Evolutionary conservation across 2,329 filamentous ascomycete species (phyloP).

Genomic region (Didymella pinodella): DNA sequence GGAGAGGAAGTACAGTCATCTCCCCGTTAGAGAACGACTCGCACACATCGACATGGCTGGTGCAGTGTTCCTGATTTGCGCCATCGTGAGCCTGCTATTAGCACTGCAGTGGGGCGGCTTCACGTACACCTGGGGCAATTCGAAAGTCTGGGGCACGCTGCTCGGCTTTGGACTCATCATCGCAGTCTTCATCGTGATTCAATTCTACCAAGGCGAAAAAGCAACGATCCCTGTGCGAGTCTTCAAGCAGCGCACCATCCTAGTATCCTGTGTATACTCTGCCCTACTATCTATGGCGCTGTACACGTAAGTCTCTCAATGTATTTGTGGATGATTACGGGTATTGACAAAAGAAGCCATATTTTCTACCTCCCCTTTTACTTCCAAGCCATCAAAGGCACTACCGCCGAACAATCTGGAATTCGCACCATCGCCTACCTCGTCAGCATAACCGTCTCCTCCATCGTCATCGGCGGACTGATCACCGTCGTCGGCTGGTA

Average conservation of each 20-base stretch:
- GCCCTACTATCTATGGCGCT: constrained; percentile 50
- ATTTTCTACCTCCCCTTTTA: constrained; percentile 53
- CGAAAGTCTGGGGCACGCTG: constrained; percentile 59
- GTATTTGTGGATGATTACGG: neutral
- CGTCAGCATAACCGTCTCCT: constrained; percentile 38
- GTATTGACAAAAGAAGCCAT: constrained; percentile 28
- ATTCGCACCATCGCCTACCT: constrained; percentile 48
- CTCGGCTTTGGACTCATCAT: constrained; percentile 58
- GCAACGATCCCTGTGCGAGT: constrained; percentile 44
- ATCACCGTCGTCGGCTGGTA: constrained; percentile 44
- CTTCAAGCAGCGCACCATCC: constrained; percentile 49
- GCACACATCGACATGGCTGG: constrained; percentile 51
- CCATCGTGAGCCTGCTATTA: constrained; percentile 45
- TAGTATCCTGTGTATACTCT: constrained; percentile 45
- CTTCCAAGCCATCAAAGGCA: constrained; percentile 56
- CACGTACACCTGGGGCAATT: constrained; percentile 58
- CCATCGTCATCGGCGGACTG: constrained; percentile 38
- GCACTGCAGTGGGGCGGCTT: constrained; percentile 52
- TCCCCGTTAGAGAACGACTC: constrained; percentile 45
- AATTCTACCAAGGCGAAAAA: constrained; percentile 40
- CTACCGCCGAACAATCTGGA: constrained; percentile 49
- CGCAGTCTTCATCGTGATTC: constrained; percentile 53
- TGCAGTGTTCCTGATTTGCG: constrained; percentile 43
- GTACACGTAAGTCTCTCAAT: constrained; percentile 40
- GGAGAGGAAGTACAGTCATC: constrained; percentile 34